phyloP scores from a whole-genome alignment of 495 filamentous ascomycete species.

The Aspergillus leporis region DNA sequence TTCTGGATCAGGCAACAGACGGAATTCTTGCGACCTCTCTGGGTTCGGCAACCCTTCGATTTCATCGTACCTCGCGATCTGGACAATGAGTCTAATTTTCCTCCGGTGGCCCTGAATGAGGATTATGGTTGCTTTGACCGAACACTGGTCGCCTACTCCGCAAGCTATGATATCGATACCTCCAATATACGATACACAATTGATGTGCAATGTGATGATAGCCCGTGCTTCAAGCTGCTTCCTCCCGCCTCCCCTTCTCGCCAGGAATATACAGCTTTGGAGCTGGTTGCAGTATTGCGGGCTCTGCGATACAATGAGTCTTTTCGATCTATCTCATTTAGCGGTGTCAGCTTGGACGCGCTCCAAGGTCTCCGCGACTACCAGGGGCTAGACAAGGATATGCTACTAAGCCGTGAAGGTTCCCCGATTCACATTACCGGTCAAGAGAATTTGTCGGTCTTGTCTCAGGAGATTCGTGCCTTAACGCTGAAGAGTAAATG shows the following conservation, averaged over 20 bases:
- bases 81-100: constrained; percentile 59
- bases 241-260: constrained; percentile 57
- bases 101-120: constrained; percentile 63
- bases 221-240: constrained; percentile 80
- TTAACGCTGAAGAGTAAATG: constrained; percentile 66
- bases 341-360: constrained; percentile 67
- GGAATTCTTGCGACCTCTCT: constrained; percentile 79
- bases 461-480: constrained; percentile 74
- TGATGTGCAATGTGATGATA: constrained; percentile 73
- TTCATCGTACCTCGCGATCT: constrained; percentile 63
- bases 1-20: constrained; percentile 70
- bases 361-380: constrained; percentile 62
- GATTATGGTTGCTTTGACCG: constrained; percentile 80
- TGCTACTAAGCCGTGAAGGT: constrained; percentile 57
- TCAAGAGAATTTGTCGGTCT: constrained; percentile 57
- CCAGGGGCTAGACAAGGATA: constrained; percentile 64
- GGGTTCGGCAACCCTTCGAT: constrained; percentile 70
- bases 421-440: constrained; percentile 57
- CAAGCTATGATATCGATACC: constrained; percentile 71
- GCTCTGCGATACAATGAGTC: constrained; percentile 90
- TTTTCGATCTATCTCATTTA: constrained; percentile 83
- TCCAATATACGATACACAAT: constrained; percentile 77
- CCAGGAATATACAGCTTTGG: constrained; percentile 65
- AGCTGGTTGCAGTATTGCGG: constrained; percentile 83
- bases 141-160: constrained; percentile 83